These are phyloP conservation scores for Cryptosporidium meleagridis DNA, from an alignment of 169 alveolate species.

Conservation along the genomic window DNA sequence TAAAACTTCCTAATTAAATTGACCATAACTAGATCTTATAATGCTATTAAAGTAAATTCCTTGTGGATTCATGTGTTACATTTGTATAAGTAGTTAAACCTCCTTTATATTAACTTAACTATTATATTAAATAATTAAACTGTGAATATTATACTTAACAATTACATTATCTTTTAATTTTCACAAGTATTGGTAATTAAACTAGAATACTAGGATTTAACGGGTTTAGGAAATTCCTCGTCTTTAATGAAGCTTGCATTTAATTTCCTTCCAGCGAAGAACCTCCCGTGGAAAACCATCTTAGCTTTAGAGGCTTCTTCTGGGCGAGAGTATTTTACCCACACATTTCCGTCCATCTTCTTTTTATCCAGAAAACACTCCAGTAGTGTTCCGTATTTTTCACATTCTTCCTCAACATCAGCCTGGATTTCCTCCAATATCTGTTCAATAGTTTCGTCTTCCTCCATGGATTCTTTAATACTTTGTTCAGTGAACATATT, in stretches of 20 bases:
- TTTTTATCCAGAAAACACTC: constrained; percentile 83
- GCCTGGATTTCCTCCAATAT: constrained; percentile 86
- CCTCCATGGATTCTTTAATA: constrained; percentile 74
- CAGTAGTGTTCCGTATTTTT: constrained; percentile 86
- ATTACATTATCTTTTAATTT: background rate
- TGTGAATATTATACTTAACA: background rate
- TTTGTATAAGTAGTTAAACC: background rate
- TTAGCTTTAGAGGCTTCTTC: constrained; percentile 83
- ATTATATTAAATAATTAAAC: no score
- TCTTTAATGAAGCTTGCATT: constrained; percentile 81
- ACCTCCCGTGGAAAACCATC: constrained; percentile 85
- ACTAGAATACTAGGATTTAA: background rate
- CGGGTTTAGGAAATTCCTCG: constrained; percentile 6
- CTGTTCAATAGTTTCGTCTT: constrained; percentile 79
- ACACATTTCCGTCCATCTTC: constrained; percentile 85
- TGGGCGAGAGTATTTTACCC: constrained; percentile 80
- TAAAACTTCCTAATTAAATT: constrained; percentile 40
- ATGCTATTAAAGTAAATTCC: background rate
- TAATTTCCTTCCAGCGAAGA: constrained; percentile 87
- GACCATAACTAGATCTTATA: background rate
- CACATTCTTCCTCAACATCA: constrained; percentile 90
- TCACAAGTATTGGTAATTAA: background rate
- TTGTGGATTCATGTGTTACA: background rate
- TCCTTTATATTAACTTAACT: background rate
- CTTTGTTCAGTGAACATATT: constrained; percentile 87